Percentiles rank a stretch among this genome's conserved stretches.
Evolutionary conservation across 2,329 filamentous ascomycete genomes (phyloP).

Genomic region (Aspergillus tamarii): DNA sequence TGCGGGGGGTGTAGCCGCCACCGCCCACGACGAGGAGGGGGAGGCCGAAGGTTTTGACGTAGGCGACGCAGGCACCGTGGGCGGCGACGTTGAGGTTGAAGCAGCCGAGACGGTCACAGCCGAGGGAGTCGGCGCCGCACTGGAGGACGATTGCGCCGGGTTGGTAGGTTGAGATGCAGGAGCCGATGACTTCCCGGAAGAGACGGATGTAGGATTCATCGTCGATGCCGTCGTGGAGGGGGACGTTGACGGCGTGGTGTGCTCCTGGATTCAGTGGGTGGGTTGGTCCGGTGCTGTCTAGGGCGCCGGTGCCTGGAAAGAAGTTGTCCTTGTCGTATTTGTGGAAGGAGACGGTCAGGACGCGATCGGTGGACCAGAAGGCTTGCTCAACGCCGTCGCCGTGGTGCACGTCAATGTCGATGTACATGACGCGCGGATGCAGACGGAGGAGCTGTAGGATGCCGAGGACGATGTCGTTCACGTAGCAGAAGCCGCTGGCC

Average conservation of each 20-base stretch:
- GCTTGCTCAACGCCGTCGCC: slow-evolving; percentile 90
- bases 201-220: slow-evolving; percentile 86
- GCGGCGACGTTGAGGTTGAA: slow-evolving; percentile 97
- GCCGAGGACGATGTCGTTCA: slow-evolving; percentile 96
- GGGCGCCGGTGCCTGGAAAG: slow-evolving; percentile 88
- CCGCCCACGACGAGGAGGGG: slow-evolving; percentile 91
- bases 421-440: slow-evolving; percentile 85
- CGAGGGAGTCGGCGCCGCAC: slow-evolving; percentile 92
- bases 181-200: slow-evolving; percentile 79
- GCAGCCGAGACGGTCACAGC: slow-evolving; percentile 87
- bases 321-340: slow-evolving; percentile 87
- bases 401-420: slow-evolving; percentile 92
- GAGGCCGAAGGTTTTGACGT: slow-evolving; percentile 77
- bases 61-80: slow-evolving; percentile 88
- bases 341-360: slow-evolving; percentile 94
- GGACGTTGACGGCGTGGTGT: slow-evolving; percentile 88
- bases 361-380: slow-evolving; percentile 85
- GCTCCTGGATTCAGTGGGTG: slow-evolving; percentile 84
- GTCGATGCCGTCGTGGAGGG: slow-evolving; percentile 86
- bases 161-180: slow-evolving; percentile 80
- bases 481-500: slow-evolving; percentile 96
- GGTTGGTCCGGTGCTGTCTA: slow-evolving; percentile 81
- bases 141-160: slow-evolving; percentile 91
- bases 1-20: slow-evolving; percentile 93
- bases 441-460: slow-evolving; percentile 84